Percentiles rank a stretch among this genome's conserved stretches.
Evolutionary conservation across 2,329 filamentous ascomycete genomes (phyloP).

Genomic region (Penicillium crustosum): DNA sequence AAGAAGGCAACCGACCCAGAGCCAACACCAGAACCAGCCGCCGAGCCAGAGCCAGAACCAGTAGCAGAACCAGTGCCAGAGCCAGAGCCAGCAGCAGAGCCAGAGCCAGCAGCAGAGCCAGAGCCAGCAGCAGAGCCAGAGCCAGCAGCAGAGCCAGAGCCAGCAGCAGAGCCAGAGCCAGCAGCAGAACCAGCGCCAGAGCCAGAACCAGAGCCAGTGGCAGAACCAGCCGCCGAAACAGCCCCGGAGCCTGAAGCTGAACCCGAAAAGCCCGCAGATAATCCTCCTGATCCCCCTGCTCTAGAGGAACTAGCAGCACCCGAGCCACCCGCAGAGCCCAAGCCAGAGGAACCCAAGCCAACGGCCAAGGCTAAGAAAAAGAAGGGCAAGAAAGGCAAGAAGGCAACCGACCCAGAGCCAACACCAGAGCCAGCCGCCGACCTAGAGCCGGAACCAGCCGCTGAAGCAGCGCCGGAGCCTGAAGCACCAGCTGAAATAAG

Average conservation of each 20-base stretch:
- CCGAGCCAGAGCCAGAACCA: background rate
- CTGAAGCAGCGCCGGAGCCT: background rate
- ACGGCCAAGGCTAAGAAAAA: slow-evolving; percentile 17
- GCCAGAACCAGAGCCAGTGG: no score
- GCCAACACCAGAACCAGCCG: background rate
- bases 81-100: background rate
- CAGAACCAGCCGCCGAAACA: no score
- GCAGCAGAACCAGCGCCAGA: no score
- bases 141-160: no score
- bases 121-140: no score
- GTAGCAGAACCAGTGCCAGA: slow-evolving; percentile 7
- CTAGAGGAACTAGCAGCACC: slow-evolving; percentile 3
- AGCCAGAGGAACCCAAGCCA: background rate
- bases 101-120: no score
- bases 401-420: slow-evolving; percentile 7
- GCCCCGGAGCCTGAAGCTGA: no score
- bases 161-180: no score
- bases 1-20: slow-evolving; percentile 12
- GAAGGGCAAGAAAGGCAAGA: slow-evolving; percentile 15
- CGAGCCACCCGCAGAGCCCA: slow-evolving; percentile 6
- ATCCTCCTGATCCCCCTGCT: background rate
- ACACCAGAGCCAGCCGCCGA: background rate
- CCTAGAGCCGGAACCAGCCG: slow-evolving; percentile 9
- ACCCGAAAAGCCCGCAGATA: no score
- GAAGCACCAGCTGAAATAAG: background rate